Percentiles rank a stretch among this genome's conserved stretches.
Evolutionary conservation across 2,329 filamentous ascomycete species (phyloP).

Genomic region (Beauveria rudraprayagi): DNA sequence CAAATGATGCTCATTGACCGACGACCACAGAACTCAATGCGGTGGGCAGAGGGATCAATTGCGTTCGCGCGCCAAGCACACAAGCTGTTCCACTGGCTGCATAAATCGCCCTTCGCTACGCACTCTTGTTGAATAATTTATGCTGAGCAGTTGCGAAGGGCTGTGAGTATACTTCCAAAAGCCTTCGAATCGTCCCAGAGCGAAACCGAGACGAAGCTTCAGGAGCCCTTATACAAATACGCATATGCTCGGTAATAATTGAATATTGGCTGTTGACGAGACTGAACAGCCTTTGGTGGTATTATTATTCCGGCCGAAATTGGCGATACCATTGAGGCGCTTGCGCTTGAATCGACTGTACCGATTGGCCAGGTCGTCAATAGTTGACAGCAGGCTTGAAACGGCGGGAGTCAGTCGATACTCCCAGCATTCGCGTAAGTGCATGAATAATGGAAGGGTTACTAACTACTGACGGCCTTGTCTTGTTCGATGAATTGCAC

Average conservation of each 20-base stretch:
- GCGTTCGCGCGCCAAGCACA: conserved; percentile 69
- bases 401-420: conserved; percentile 79
- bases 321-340: conserved; percentile 73
- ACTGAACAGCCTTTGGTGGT: conserved; percentile 75
- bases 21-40: conserved; percentile 76
- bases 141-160: conserved; percentile 71
- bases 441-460: background rate
- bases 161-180: conserved; percentile 76
- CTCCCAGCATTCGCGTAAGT: conserved; percentile 22
- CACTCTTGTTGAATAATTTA: conserved; percentile 70
- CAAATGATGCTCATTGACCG: conserved; percentile 65
- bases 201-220: conserved; percentile 66
- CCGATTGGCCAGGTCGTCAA: conserved; percentile 87
- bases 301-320: conserved; percentile 60
- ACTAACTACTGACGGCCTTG: conserved; percentile 54
- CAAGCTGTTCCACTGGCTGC: conserved; percentile 85
- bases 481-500: conserved; percentile 81
- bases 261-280: conserved; percentile 80
- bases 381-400: conserved; percentile 64
- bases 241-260: conserved; percentile 77
- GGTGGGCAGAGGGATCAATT: conserved; percentile 74
- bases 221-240: conserved; percentile 55
- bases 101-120: conserved; percentile 75
- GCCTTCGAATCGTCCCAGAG: conserved; percentile 55
- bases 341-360: conserved; percentile 86